Evolutionary conservation across 495 filamentous ascomycete genomes (phyloP), one percentile per base, ranked within the genome.

Genomic region (Amniculicola lignicola): DNA sequence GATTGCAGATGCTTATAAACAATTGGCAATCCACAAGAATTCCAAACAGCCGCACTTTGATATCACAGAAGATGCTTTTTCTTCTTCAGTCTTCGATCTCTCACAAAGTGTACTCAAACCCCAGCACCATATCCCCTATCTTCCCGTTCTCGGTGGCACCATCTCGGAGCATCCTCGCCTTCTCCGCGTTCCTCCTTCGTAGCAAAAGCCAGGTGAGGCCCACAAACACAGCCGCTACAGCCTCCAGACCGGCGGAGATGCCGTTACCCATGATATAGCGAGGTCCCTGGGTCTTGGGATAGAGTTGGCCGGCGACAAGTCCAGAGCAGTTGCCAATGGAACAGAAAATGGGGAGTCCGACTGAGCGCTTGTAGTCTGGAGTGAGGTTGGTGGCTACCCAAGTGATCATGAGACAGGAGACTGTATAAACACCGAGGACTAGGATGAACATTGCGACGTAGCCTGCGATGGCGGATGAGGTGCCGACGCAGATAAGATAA

Each of bases 201-300:
- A 67, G 64, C 27, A 64, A 19, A 11, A 53, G 33, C 43, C 47
- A 67, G 23, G 25, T 31, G 2, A 27, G 11, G 2, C 23, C 19
- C 2, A 31, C 25, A n/a, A 27, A 25, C 12, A 49, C 23, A 18
- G 5, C 15, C 1, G 64, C 61, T 12, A 67, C 40, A 23, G 36
- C 36, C 27, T 45, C 43, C 36, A 64, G 9, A 6, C 61, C 64
- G 0, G 41, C 33, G 1, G 42, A 56, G 18, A 67, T 24, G 4
- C 47, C 53, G 51, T 67, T 65, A 21, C 65, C 65, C 40, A 45
- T 41, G 2, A 65, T 18, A 46, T 65, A 67, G 11, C 62, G 29
- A 3, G 62, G 62, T 1, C 43, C 50, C 19, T 62, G n/a, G 4
- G 3, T 43, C 9, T 10, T 33, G 4, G 62, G 65, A 40, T 67